phyloP scores from a whole-genome alignment of 768 basidiomycete genomes.

The Russula abietina region DNA sequence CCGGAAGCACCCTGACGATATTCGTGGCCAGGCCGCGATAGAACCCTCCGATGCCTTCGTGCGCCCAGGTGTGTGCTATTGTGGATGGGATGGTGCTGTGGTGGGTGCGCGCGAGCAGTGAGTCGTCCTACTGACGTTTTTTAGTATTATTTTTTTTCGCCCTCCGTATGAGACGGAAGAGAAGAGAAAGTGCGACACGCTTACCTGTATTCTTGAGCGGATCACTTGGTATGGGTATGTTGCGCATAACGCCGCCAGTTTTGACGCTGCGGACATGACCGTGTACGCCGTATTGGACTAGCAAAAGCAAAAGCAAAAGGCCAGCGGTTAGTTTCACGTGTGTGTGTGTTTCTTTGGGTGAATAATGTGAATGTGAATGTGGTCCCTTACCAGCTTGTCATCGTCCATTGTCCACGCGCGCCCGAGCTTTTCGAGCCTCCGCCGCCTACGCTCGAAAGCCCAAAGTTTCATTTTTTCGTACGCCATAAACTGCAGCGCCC shows the following conservation, averaged over 20 bases:
- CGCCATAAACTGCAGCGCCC: constrained; percentile 90
- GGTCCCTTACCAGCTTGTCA: constrained; percentile 69
- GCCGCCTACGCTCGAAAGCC: constrained; percentile 75
- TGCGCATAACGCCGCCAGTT: constrained; percentile 69
- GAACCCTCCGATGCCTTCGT: constrained; percentile 80
- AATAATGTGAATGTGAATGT: background rate
- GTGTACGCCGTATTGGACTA: constrained; percentile 92
- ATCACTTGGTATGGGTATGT: constrained; percentile 99
- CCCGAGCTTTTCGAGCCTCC: constrained; percentile 54
- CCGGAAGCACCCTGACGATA: constrained; percentile 88
- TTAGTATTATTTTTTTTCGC: no score
- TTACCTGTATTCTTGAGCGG: constrained; percentile 81
- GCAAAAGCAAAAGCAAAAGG: background rate
- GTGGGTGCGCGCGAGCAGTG: constrained; percentile 41
- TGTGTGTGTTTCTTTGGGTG: background rate
- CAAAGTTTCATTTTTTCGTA: constrained; percentile 95
- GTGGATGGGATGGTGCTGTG: constrained; percentile 79
- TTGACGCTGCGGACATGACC: constrained; percentile 85
- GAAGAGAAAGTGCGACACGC: no score
- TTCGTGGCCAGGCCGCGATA: constrained; percentile 95
- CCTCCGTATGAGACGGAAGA: no score
- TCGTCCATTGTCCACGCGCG: constrained; percentile 61
- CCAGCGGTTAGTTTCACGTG: background rate
- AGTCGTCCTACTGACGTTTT: constrained; percentile 46
- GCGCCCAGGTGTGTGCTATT: constrained; percentile 70